These are phyloP conservation scores for Candida multigemmis DNA, from an alignment of 805 yeast species.

Conservation along the genomic window DNA sequence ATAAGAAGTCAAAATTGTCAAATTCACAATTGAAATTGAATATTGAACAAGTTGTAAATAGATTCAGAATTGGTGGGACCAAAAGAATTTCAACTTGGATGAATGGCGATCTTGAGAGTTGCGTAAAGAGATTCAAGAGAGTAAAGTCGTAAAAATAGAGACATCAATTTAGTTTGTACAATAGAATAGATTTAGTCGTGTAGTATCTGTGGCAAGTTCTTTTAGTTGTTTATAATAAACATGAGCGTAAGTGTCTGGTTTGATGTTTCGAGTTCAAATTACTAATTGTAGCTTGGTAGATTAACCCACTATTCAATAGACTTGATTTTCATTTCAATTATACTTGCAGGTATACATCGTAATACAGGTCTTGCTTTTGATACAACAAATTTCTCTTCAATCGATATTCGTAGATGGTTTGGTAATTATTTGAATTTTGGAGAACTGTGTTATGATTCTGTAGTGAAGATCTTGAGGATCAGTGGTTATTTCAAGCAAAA, in stretches of 20 bases:
- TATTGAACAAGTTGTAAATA: conserved; percentile 36
- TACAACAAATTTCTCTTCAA: conserved; percentile 40
- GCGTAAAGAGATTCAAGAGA: conserved; percentile 31
- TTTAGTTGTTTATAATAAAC: background rate
- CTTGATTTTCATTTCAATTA: conserved; percentile 66
- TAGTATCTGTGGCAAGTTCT: no score
- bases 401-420: conserved; percentile 37
- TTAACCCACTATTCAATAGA: conserved; percentile 69
- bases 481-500: conserved; percentile 45
- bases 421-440: conserved; percentile 51
- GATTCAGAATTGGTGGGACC: conserved; percentile 29
- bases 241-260: background rate
- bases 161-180: background rate
- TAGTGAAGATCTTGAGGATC: conserved; percentile 34
- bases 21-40: conserved; percentile 27
- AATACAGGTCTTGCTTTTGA: conserved; percentile 67
- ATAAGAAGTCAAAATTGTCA: conserved; percentile 4
- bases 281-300: conserved; percentile 45
- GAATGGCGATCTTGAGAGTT: conserved; percentile 35
- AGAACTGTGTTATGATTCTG: conserved; percentile 45
- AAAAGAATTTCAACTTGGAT: conserved; percentile 62
- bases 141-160: background rate
- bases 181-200: background rate
- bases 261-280: no score
- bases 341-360: conserved; percentile 79